Base-by-base conservation (phyloP, 768 basidiomycete genomes). In the Solioccasus polychromus region DNA sequence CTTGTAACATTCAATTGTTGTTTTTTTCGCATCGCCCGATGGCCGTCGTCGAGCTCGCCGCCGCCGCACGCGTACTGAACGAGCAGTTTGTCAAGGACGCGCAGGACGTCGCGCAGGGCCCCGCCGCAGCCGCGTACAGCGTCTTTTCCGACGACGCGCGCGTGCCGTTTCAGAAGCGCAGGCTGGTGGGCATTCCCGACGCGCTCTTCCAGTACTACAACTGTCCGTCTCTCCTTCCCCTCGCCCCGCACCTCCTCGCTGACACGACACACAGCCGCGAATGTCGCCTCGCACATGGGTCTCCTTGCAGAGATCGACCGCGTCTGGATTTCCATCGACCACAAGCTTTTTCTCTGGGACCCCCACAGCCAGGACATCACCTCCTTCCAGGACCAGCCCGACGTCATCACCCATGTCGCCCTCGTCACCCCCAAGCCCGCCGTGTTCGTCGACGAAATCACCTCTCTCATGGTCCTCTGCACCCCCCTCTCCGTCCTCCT, bases 271-370 rank as follows among this genome's bases (percentile, higher is more conserved):
- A 23, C 60, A 90, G 88, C 75, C 45, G 75, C 79, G 28, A 83
- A 72, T 58, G 79, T 86, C 43, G 80, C 80, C 20, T 82, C 88
- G 15, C 84, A 88, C 58, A 87, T 96, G 86, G 94, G 94, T 9
- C 68, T 99, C 42, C 78, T 98, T 62, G 84, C 92, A 20, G 89
- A 94, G 57, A 89, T 98, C 50, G 92, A 95, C 55, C 80, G 92
- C 36, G 93, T 88, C 0, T 99, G 93, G 92, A 87, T 97, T 52
- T 87, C 91, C 9, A 87, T 95, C 47, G 92, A 97, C 69, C 84
- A 93, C 65, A 90, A 91, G 57, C 73, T 99, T 26, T 90, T 96
- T 59, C 71, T 99, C 19, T 98, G 96, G 96, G 92, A 99, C 66
- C 40, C 34, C 46, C 45, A 35, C 52, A 88, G 92, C n/a, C 84